Percentiles rank a stretch among this genome's conserved stretches.
phyloP scores from a whole-genome alignment of 768 basidiomycete genomes.

The Auriscalpium microsporum region DNA sequence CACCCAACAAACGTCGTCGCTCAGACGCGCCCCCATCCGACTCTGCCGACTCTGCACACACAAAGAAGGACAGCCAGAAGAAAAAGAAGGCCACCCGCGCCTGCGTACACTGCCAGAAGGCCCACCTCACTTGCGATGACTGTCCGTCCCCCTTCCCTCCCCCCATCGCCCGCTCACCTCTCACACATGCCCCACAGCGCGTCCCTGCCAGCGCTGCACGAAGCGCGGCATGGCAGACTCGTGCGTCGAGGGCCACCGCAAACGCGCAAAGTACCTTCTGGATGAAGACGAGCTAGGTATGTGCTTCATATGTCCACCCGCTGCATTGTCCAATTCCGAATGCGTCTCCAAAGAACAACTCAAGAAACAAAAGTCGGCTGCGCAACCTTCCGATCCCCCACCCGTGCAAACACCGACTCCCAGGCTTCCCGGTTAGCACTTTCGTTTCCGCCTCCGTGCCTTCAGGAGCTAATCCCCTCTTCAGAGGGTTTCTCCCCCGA shows the following conservation, averaged over 20 bases:
- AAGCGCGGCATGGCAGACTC: slow-evolving; percentile 85
- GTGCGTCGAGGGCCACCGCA: slow-evolving; percentile 92
- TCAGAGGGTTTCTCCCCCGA: slow-evolving; percentile 32
- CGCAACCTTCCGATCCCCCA: not conserved
- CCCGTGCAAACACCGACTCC: slow-evolving; percentile 2
- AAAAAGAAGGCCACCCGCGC: slow-evolving; percentile 95
- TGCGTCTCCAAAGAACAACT: slow-evolving; percentile 4
- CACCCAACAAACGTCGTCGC: slow-evolving; percentile 25
- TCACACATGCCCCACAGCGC: slow-evolving; percentile 42
- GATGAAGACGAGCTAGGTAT: slow-evolving; percentile 89
- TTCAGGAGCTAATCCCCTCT: not conserved
- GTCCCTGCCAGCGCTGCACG: slow-evolving; percentile 92
- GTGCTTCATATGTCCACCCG: slow-evolving; percentile 13
- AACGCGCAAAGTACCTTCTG: slow-evolving; percentile 95
- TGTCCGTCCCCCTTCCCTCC: slow-evolving; percentile 44
- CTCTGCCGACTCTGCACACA: slow-evolving; percentile 31
- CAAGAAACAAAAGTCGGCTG: slow-evolving; percentile 7
- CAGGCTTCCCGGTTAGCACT: slow-evolving; percentile 2
- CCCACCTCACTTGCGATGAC: slow-evolving; percentile 97
- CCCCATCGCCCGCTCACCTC: slow-evolving; percentile 9
- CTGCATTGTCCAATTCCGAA: not conserved
- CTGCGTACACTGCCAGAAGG: slow-evolving; percentile 94
- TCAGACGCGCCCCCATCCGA: slow-evolving; percentile 48
- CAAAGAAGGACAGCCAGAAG: slow-evolving; percentile 69
- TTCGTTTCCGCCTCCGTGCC: not conserved